phyloP scores from a whole-genome alignment of 306 rosid genomes.

The Fagus crenata region DNA sequence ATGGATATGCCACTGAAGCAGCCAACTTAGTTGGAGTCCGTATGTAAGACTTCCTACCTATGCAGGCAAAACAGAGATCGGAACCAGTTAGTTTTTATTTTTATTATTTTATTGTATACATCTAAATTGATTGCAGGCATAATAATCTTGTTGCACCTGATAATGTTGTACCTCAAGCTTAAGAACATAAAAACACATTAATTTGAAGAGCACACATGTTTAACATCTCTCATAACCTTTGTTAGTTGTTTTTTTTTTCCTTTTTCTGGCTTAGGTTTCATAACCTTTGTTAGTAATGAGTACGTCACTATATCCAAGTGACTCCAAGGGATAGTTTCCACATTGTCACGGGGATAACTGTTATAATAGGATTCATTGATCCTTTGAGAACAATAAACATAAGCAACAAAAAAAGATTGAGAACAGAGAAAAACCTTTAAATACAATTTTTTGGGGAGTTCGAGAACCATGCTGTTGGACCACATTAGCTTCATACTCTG shows the following conservation, averaged over 20 bases:
- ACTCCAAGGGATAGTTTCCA: conserved; percentile 6
- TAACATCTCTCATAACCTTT: conserved; percentile 18
- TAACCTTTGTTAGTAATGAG: background rate
- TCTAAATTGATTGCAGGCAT: background rate
- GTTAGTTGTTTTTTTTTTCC: background rate
- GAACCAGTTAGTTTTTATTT: conserved; percentile 24
- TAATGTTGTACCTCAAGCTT: background rate
- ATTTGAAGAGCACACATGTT: background rate
- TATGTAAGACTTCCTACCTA: conserved; percentile 75
- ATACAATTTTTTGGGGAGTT: conserved; percentile 52
- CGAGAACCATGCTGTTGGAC: conserved; percentile 41
- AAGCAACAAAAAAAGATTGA: conserved; percentile 6
- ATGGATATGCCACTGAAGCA: conserved; percentile 88
- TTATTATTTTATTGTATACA: conserved; percentile 6
- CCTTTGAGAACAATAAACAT: conserved; percentile 8
- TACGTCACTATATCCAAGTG: background rate
- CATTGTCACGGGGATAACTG: conserved; percentile 1
- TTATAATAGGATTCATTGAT: conserved; percentile 5
- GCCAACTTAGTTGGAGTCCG: conserved; percentile 65
- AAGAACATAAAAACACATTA: conserved; percentile 3
- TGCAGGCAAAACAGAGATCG: conserved; percentile 30
- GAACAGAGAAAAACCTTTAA: conserved; percentile 59
- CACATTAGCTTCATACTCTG: conserved; percentile 46
- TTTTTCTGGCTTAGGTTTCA: background rate
- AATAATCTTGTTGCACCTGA: conserved; percentile 13